Conservation (phyloP, 2,329 filamentous ascomycete genomes). For the Curvularia hawaiiensis region DNA sequence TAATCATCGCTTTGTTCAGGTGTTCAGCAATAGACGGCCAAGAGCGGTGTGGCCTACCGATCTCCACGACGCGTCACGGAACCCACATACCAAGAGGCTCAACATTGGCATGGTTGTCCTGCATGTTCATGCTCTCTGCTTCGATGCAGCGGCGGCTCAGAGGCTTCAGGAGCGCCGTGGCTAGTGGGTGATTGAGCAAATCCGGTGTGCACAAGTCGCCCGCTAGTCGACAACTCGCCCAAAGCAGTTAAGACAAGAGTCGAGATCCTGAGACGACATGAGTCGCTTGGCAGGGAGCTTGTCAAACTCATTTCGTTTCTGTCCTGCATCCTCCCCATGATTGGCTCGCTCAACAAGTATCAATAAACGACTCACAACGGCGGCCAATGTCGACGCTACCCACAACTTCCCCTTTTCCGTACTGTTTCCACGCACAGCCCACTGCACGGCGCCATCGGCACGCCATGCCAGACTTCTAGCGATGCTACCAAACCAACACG, state of each 20-base stretch:
- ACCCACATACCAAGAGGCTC: background rate
- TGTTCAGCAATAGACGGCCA: conserved; percentile 8
- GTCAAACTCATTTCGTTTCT: conserved; percentile 42
- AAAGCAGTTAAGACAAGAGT: conserved; percentile 25
- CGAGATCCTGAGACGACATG: conserved; percentile 39
- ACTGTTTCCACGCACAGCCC: conserved; percentile 31
- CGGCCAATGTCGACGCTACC: conserved; percentile 30
- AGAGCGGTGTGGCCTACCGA: background rate
- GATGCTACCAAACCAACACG: conserved; percentile 28
- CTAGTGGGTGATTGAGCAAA: conserved; percentile 18
- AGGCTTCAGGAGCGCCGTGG: conserved; percentile 10
- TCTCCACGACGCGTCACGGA: background rate
- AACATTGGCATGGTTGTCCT: conserved; percentile 1
- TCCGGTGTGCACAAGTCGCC: conserved; percentile 19
- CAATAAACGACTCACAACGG: conserved; percentile 41
- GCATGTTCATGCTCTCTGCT: conserved; percentile 14
- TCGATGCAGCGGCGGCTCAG: conserved; percentile 13
- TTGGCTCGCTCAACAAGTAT: conserved; percentile 29
- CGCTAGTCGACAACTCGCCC: conserved; percentile 20
- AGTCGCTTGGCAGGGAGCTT: conserved; percentile 38
- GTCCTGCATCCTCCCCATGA: conserved; percentile 25
- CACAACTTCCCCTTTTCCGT: conserved; percentile 41
- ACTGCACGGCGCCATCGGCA: conserved; percentile 33
- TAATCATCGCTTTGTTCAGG: conserved; percentile 12
- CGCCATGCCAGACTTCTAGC: conserved; percentile 30